phyloP scores from a whole-genome alignment of 805 yeast genomes.

The Ogataea methylovora region DNA sequence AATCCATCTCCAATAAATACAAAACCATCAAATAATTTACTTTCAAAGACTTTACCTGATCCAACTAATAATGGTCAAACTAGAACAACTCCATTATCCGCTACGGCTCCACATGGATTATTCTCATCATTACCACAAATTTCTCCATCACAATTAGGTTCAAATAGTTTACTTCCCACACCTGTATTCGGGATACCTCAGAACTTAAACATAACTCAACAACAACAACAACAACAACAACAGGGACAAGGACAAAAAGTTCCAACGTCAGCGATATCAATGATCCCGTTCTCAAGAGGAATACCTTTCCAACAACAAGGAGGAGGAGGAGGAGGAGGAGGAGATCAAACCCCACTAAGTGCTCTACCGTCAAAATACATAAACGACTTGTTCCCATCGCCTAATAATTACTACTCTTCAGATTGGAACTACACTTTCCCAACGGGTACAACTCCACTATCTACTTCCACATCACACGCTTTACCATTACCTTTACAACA shows the following conservation, averaged over 20 bases:
- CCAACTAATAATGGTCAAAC: slow-evolving; percentile 12
- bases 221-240: slow-evolving; percentile 6
- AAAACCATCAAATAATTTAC: too few species aligned
- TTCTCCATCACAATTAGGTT: slow-evolving; percentile 22
- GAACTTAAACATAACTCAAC: too few species aligned
- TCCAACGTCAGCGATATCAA: slow-evolving; percentile 3
- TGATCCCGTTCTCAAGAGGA: slow-evolving; percentile 4
- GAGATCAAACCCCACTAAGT: slow-evolving; percentile 64
- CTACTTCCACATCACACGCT: slow-evolving; percentile 21
- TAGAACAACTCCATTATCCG: slow-evolving; percentile 21
- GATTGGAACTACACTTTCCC: slow-evolving; percentile 41
- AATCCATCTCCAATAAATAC: slow-evolving; percentile 3
- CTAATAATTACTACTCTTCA: slow-evolving; percentile 63
- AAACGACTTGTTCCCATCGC: slow-evolving; percentile 72
- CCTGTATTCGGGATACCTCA: neutral
- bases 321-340: slow-evolving; percentile 20
- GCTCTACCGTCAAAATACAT: slow-evolving; percentile 68
- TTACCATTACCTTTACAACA: slow-evolving; percentile 8
- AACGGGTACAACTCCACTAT: slow-evolving; percentile 35
- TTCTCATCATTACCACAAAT: slow-evolving; percentile 24
- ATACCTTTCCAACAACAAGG: too few species aligned
- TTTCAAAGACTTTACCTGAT: too few species aligned
- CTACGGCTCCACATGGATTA: slow-evolving; percentile 20
- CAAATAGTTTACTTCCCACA: slow-evolving; percentile 1
- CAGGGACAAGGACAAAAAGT: slow-evolving; percentile 14